Percentiles rank a stretch among this genome's conserved stretches.
Conservation (phyloP, 192 early-diverging fungal genomes). For the Coemansia sp. region DNA sequence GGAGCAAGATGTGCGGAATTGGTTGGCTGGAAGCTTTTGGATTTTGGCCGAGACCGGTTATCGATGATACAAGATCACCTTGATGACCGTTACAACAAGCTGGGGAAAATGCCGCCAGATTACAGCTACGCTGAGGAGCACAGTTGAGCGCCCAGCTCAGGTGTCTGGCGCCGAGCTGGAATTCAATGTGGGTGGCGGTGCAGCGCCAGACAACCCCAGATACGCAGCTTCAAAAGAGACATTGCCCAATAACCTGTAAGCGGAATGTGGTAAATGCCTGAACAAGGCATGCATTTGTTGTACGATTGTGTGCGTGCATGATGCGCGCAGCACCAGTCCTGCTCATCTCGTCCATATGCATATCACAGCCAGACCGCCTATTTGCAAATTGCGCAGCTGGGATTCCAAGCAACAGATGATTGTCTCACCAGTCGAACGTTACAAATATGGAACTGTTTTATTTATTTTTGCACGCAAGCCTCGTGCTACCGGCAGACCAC, state of each 20-base stretch:
- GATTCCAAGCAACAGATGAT: not conserved
- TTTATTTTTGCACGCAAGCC: not conserved
- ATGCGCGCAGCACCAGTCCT: not conserved
- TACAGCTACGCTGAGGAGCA: not conserved
- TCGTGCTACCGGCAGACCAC: not conserved
- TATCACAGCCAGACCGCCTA: not conserved
- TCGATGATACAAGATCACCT: not conserved
- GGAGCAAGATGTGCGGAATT: not conserved
- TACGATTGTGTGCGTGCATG: slow-evolving; percentile 1
- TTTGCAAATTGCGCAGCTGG: not conserved
- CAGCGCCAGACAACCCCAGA: not conserved
- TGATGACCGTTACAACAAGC: no score
- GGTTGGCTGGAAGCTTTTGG: not conserved
- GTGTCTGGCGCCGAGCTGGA: not conserved
- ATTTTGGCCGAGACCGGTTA: not conserved
- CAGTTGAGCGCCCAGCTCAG: not conserved
- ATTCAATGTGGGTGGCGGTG: not conserved
- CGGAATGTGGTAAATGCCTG: not conserved
- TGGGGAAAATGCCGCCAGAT: not conserved
- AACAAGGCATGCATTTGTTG: not conserved
- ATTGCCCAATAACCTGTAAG: not conserved
- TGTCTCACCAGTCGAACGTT: not conserved
- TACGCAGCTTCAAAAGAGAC: not conserved
- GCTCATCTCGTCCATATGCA: not conserved
- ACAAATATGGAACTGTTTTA: not conserved